These are phyloP conservation scores for Brassica hybrid DNA, from an alignment of 441 rosid species.

Conservation along the genomic window DNA sequence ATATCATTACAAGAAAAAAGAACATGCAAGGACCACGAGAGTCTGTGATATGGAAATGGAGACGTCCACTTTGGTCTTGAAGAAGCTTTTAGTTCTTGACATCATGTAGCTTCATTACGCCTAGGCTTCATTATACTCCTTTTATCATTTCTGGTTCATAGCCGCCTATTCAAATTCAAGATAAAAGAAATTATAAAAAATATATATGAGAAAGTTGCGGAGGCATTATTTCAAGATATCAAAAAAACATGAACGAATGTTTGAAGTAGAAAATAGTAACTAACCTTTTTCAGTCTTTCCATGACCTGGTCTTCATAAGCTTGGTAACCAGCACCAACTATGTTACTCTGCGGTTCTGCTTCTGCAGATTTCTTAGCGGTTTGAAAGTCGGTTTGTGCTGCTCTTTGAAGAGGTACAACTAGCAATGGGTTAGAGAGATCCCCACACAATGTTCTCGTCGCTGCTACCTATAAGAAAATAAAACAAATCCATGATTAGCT, in stretches of 20 bases:
- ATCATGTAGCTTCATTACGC: neutral
- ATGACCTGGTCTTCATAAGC: constrained; percentile 5
- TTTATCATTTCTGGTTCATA: neutral
- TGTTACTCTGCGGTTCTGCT: neutral
- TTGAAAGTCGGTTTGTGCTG: neutral
- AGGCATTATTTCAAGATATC: neutral
- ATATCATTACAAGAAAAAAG: neutral
- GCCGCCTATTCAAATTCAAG: neutral
- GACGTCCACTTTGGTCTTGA: neutral
- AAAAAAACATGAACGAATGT: neutral
- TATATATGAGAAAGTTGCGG: neutral
- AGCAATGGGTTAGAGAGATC: constrained; percentile 1
- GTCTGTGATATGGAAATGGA: neutral
- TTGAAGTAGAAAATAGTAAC: neutral
- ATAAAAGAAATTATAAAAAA: neutral
- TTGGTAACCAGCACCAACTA: neutral
- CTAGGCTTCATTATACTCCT: neutral
- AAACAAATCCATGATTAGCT: neutral
- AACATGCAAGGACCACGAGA: neutral
- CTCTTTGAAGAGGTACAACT: constrained; percentile 7
- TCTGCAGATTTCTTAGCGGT: neutral
- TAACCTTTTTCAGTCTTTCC: constrained; percentile 5
- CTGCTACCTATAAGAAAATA: constrained; percentile 1
- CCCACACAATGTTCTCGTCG: neutral
- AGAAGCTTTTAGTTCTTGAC: neutral